Evolutionary conservation across 2,329 filamentous ascomycete genomes (phyloP).

Genomic region (Sarocladium strictum): DNA sequence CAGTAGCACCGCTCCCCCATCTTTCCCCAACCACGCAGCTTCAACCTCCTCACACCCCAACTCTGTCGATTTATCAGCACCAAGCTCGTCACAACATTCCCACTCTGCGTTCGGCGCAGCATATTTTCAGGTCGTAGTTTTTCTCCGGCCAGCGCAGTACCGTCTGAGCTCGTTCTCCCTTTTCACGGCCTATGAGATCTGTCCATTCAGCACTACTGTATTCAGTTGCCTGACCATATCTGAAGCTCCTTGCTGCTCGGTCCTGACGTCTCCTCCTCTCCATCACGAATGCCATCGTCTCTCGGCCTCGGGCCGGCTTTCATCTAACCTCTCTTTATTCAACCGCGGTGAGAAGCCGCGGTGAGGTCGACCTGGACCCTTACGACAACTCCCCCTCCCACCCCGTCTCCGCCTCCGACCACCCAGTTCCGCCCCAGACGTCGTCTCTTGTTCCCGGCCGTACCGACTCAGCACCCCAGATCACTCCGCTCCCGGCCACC

Average conservation of each 20-base stretch:
- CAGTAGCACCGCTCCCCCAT: neutral
- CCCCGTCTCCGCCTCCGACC: constrained; percentile 49
- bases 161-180: neutral
- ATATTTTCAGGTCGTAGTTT: neutral
- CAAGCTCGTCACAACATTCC: neutral
- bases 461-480: constrained; percentile 34
- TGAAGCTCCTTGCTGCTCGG: constrained; percentile 8
- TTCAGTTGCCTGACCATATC: neutral
- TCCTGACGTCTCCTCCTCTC: constrained; percentile 5
- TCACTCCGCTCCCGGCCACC: constrained; percentile 18
- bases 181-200: neutral
- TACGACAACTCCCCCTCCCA: constrained; percentile 25
- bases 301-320: constrained; percentile 19
- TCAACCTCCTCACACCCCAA: neutral
- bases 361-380: constrained; percentile 35
- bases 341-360: constrained; percentile 34
- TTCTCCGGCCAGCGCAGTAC: no score
- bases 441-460: constrained; percentile 42
- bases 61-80: neutral
- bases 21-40: neutral
- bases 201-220: neutral
- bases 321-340: constrained; percentile 12
- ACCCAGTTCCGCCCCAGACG: constrained; percentile 53
- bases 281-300: constrained; percentile 14
- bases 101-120: neutral